Conservation (phyloP, 1,139 yeast genomes). For the Lodderomyces jiufengensis region DNA sequence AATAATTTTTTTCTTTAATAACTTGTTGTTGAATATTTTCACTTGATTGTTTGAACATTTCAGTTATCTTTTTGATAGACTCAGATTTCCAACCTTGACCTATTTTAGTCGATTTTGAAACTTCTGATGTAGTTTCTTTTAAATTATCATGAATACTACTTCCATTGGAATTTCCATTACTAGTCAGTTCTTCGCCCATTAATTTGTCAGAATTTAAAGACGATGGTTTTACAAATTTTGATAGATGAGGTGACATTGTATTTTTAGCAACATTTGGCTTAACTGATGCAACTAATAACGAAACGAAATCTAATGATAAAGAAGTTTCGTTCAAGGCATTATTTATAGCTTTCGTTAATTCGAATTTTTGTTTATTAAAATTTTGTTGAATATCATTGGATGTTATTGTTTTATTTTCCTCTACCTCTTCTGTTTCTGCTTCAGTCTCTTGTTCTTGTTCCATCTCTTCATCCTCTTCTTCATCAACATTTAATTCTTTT, state of each 20-base stretch:
- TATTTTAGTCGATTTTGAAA: conserved; percentile 32
- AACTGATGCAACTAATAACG: conserved; percentile 74
- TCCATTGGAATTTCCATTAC: conserved; percentile 7
- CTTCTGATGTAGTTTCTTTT: neutral
- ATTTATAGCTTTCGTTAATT: conserved; percentile 53
- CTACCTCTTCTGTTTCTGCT: conserved; percentile 2
- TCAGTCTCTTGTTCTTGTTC: conserved; percentile 5
- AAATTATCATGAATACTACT: conserved; percentile 13
- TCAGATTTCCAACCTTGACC: conserved; percentile 88
- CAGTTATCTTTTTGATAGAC: conserved; percentile 56
- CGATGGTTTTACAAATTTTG: conserved; percentile 74
- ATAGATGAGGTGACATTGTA: conserved; percentile 85
- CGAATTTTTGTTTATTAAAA: conserved; percentile 54
- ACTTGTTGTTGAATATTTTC: conserved; percentile 52
- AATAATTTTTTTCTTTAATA: conserved; percentile 63
- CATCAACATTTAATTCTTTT: conserved; percentile 3
- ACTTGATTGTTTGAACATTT: conserved; percentile 50
- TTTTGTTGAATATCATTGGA: conserved; percentile 1
- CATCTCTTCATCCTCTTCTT: neutral
- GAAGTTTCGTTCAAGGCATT: conserved; percentile 87
- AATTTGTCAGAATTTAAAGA: conserved; percentile 70
- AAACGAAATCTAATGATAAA: conserved; percentile 79
- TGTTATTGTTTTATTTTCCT: conserved; percentile 7
- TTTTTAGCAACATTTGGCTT: conserved; percentile 83
- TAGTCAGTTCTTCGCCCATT: conserved; percentile 21